phyloP scores from a whole-genome alignment of 208 protist genomes.

The Naegleria fowleri region DNA sequence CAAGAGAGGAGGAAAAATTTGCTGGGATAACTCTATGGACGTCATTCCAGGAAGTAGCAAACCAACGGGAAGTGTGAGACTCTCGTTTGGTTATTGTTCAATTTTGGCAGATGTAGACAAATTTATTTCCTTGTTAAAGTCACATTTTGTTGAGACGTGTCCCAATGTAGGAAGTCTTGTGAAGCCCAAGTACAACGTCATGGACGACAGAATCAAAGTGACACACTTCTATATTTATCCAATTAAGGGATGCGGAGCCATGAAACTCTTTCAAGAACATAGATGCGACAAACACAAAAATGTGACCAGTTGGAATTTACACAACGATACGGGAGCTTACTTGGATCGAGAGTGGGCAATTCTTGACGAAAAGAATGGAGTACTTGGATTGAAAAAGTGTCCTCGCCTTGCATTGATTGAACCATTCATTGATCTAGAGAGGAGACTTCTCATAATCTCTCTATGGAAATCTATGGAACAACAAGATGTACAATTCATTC shows the following conservation, averaged over 20 bases:
- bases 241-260: background rate
- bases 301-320: background rate
- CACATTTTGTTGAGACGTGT: background rate
- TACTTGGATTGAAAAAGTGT: background rate
- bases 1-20: background rate
- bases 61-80: constrained; percentile 15
- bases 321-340: background rate
- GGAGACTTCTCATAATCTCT: background rate
- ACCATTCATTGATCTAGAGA: background rate
- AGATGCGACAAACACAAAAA: background rate
- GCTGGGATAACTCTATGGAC: constrained; percentile 13
- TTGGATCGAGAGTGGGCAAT: constrained; percentile 26
- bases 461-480: background rate
- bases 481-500: background rate
- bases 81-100: background rate
- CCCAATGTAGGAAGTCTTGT: background rate
- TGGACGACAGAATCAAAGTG: background rate
- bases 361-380: background rate
- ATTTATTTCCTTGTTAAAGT: background rate
- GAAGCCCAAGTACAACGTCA: background rate
- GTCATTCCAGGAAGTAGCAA: background rate
- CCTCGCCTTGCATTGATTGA: background rate
- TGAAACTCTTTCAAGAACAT: background rate
- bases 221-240: constrained; percentile 6
- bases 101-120: background rate